Percentiles rank a stretch among this genome's conserved stretches.
Conservation (phyloP, 345 rosid species). For the Cardamine occulta region DNA sequence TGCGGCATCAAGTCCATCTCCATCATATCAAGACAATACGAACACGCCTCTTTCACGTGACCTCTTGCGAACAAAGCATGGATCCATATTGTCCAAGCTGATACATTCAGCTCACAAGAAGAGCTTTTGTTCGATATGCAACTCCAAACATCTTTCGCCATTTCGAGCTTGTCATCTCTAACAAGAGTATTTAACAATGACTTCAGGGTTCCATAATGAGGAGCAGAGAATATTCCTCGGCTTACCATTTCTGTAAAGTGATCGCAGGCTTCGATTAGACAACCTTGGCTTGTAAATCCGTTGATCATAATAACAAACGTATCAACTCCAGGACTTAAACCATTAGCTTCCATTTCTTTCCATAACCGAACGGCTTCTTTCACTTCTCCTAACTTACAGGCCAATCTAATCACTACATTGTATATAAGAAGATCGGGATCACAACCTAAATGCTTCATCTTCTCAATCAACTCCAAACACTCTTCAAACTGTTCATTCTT, state of each 20-base stretch:
- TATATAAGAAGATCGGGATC: slow-evolving; percentile 62
- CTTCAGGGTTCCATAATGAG: slow-evolving; percentile 84
- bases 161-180: slow-evolving; percentile 76
- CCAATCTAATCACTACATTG: slow-evolving; percentile 74
- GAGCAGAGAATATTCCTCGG: slow-evolving; percentile 73
- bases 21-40: slow-evolving; percentile 91
- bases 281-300: slow-evolving; percentile 74
- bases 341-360: slow-evolving; percentile 78
- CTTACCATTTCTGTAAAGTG: slow-evolving; percentile 85
- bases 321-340: slow-evolving; percentile 80
- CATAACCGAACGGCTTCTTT: slow-evolving; percentile 66
- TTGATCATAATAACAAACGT: slow-evolving; percentile 73
- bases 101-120: slow-evolving; percentile 72
- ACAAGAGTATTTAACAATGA: slow-evolving; percentile 66
- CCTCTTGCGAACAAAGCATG: slow-evolving; percentile 77
- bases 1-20: slow-evolving; percentile 86
- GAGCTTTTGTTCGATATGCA: slow-evolving; percentile 62
- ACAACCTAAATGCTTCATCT: slow-evolving; percentile 70
- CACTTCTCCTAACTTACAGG: slow-evolving; percentile 80
- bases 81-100: slow-evolving; percentile 97
- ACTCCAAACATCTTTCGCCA: slow-evolving; percentile 89
- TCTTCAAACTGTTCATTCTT: slow-evolving; percentile 83
- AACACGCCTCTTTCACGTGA: slow-evolving; percentile 90
- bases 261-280: slow-evolving; percentile 68
- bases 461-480: slow-evolving; percentile 65